Conservation (phyloP, 2,329 filamentous ascomycete species). For the Colletotrichum sp. region DNA sequence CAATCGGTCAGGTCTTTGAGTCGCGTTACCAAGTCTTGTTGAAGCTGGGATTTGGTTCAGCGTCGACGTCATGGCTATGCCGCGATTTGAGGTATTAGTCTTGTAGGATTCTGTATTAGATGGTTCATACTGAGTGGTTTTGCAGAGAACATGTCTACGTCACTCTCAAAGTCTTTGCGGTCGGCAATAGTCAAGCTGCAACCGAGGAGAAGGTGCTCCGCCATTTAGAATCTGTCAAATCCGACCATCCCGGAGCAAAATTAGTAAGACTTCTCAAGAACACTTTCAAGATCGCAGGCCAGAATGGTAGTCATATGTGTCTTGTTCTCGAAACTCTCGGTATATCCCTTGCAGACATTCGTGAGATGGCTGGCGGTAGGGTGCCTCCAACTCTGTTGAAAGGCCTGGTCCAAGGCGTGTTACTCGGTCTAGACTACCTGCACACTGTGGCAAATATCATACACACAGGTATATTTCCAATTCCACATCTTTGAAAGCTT, state of each 20-base stretch:
- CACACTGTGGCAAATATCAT: conserved; percentile 10
- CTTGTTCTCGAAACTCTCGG: conserved; percentile 12
- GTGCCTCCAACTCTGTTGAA: conserved; percentile 12
- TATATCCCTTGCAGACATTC: conserved; percentile 9
- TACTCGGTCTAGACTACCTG: conserved; percentile 8
- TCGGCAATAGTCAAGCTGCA: conserved; percentile 2
- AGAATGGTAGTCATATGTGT: background rate
- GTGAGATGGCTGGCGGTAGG: conserved; percentile 15
- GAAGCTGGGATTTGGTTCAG: conserved; percentile 30
- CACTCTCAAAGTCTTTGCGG: conserved; percentile 10
- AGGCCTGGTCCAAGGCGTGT: background rate
- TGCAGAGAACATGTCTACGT: conserved; percentile 6
- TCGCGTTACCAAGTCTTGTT: conserved; percentile 27
- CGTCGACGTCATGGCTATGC: conserved; percentile 30
- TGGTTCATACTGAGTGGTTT: background rate
- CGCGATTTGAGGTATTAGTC: conserved; percentile 23
- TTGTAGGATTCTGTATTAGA: background rate
- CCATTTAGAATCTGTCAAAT: background rate
- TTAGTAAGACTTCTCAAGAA: background rate
- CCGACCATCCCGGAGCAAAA: conserved; percentile 7
- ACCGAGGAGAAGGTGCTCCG: background rate
- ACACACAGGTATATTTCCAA: background rate
- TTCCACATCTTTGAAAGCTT: rapidly evolving
- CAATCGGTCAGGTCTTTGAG: conserved; percentile 25
- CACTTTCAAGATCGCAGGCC: background rate